phyloP scores from a whole-genome alignment of 345 rosid species.

The Murraya koenigii region DNA sequence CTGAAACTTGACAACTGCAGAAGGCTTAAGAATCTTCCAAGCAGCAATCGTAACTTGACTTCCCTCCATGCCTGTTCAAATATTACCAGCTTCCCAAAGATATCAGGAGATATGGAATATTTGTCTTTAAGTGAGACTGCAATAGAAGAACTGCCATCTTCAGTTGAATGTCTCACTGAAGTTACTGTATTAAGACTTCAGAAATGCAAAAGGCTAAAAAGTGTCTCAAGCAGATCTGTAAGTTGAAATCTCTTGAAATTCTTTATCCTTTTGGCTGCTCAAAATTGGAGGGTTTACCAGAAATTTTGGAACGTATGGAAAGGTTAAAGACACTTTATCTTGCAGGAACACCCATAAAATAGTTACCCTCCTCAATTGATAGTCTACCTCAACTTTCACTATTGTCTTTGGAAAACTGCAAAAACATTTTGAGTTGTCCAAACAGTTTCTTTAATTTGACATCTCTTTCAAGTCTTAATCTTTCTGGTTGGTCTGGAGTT shows the following conservation, averaged over 20 bases:
- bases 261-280: neutral
- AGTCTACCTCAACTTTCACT: neutral
- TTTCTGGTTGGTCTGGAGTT: neutral
- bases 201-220: slow-evolving; percentile 14
- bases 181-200: slow-evolving; percentile 1
- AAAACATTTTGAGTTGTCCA: slow-evolving; percentile 1
- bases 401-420: slow-evolving; percentile 5
- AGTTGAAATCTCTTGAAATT: neutral
- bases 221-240: neutral
- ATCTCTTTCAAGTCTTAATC: slow-evolving; percentile 1
- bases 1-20: neutral
- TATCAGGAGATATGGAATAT: neutral
- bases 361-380: slow-evolving; percentile 5
- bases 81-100: slow-evolving; percentile 7
- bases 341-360: slow-evolving; percentile 1
- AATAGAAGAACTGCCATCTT: slow-evolving; percentile 12
- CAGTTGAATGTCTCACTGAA: neutral
- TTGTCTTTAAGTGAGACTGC: slow-evolving; percentile 7
- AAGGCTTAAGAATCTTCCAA: slow-evolving; percentile 10
- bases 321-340: neutral
- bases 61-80: slow-evolving; percentile 9
- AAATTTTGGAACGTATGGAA: neutral
- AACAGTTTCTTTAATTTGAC: neutral
- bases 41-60: neutral
- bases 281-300: neutral